Evolutionary conservation across 179 eudicot genomes (phyloP), one percentile per base, ranked within the genome.

Genomic region (Carnegiea gigantea): DNA sequence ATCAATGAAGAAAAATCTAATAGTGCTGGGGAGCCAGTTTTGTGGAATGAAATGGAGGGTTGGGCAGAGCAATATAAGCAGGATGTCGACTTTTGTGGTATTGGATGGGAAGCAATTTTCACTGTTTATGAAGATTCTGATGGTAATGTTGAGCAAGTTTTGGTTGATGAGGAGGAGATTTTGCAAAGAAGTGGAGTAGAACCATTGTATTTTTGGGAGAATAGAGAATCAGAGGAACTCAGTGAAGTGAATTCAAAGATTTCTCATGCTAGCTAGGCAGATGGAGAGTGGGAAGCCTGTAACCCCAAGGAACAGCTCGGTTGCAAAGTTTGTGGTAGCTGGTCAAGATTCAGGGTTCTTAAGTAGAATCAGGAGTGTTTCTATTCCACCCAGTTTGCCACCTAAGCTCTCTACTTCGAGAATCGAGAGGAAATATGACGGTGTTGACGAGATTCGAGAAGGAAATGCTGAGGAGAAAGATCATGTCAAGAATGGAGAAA

Each of bases 381-480:
- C 76, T 23, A 76, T 82, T 68, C 84, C 68, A 14, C 82, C 83
- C 21, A 77, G 44, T 79, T 81, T 78, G 1, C 33, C 81, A 54
- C 30, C 83, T 9, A 90, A 81, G 80, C 75, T 86, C 28, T 83
- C 92, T 75, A 33, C 53, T 15, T 70, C 38, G 59, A 85, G 86
- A 33, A 79, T 64, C 38, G 59, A 85, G 86, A 33, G 81, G 80
- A n/a, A 84, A 78, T 79, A 83, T 73, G 51, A 51, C 20, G 24
- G 92, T 90, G 80, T 59, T 85, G 77, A 78, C 91, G 13, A 78
- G 86, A 23, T 88, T 87, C 74, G 93, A 91, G 88, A 91, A 88
- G 85, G 95, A 93, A 75, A 95, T 93, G 96, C 51, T 93, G 88
- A 91, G 91, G 86, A 90, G 98, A 79, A 93, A 95, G 84, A 80